Base-by-base conservation (phyloP, 768 basidiomycete species). In the Amanita jacksonii region DNA sequence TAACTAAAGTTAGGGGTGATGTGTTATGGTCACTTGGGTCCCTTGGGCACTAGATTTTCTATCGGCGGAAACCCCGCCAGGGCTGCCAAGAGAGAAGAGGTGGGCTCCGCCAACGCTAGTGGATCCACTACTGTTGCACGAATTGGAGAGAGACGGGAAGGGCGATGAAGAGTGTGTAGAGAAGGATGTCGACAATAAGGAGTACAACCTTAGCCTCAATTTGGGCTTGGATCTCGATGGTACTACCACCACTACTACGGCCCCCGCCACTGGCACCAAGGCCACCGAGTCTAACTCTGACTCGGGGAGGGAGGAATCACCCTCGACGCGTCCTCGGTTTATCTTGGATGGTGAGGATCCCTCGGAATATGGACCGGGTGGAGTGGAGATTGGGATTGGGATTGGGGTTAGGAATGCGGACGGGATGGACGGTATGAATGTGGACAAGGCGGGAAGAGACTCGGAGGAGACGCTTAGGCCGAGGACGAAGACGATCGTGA, bases 1-100 rank as follows among this genome's bases (percentile, higher is more conserved):
- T n/a, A n/a, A n/a, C n/a, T n/a, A n/a, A n/a, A n/a, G n/a, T n/a
- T n/a, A n/a, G n/a, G n/a, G n/a, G n/a, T n/a, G n/a, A n/a, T n/a
- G n/a, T n/a, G n/a, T n/a, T n/a, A n/a, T n/a, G n/a, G n/a, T n/a
- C n/a, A n/a, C n/a, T n/a, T n/a, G n/a, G n/a, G n/a, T 83, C 83
- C 3, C 93, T 86, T 57, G 94, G 94, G 4, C 94, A 99, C 58
- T 99, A 94, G 58, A 77, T 98, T 51, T 90, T 86, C 52, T 94
- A 81, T 58, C 74, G 96, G 12, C 72, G 93, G 37, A 87, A 84
- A 61, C 92, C 92, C 0, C 70, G 72, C 28, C 63, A 12, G 53
- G 62, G 3, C 52, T 62, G 18, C 65, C 65, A 1, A 43, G 59
- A 9, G 64, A 61, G 47, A 74, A 70, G 47, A 8, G 41, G 20